These are phyloP conservation scores for Talaromyces trachyspermus DNA, from an alignment of 495 filamentous ascomycete species.

Conservation along the genomic window DNA sequence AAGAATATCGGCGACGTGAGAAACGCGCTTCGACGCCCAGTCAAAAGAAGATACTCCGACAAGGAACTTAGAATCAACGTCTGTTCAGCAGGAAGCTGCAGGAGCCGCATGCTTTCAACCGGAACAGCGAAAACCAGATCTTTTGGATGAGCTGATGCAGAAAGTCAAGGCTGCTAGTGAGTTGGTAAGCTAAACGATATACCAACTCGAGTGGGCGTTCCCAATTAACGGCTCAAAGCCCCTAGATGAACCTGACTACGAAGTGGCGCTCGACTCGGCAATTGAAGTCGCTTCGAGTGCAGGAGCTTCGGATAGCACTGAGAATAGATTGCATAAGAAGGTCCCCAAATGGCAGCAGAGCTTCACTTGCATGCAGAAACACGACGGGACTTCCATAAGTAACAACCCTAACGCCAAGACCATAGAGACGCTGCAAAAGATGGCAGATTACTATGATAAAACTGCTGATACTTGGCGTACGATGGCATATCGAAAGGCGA, in stretches of 20 bases:
- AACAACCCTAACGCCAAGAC: conserved; percentile 64
- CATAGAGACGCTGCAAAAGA: conserved; percentile 71
- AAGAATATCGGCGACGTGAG: conserved; percentile 18
- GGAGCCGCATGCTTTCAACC: neutral
- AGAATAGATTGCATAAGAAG: neutral
- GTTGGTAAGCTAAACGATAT: conserved; percentile 32
- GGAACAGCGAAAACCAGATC: conserved; percentile 29
- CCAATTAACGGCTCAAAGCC: conserved; percentile 23
- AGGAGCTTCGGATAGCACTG: conserved; percentile 15
- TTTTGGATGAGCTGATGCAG: conserved; percentile 51
- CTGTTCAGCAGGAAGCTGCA: neutral
- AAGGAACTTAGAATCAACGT: neutral
- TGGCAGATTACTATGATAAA: conserved; percentile 74
- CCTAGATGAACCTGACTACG: conserved; percentile 28
- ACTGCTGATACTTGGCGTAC: conserved; percentile 74
- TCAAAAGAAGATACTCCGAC: conserved; percentile 5
- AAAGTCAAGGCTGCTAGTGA: conserved; percentile 47
- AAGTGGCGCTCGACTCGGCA: neutral
- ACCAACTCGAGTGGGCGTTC: neutral
- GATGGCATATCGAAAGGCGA: conserved; percentile 73
- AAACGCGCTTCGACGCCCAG: conserved; percentile 12
- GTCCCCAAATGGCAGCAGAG: conserved; percentile 35
- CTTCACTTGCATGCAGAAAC: conserved; percentile 64
- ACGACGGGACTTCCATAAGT: conserved; percentile 29
- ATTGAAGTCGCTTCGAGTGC: conserved; percentile 16